Base-by-base conservation (phyloP, 768 basidiomycete genomes). In the Russula earlei region DNA sequence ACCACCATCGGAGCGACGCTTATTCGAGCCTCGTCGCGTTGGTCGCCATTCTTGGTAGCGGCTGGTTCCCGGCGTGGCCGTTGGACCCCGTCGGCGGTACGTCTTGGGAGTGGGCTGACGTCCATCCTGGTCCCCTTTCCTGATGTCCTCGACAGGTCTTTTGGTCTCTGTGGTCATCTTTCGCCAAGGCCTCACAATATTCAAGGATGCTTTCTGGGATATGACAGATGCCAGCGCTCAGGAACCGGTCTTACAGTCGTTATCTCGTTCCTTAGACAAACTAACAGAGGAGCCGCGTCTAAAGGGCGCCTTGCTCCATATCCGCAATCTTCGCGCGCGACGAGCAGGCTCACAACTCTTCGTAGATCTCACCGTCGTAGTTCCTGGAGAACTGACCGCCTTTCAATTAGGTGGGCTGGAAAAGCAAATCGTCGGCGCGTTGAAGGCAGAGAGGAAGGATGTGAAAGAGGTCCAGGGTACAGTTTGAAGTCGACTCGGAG, bases 1-100 rank as follows among this genome's bases (percentile, higher is more conserved):
- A 93, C 54, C 95, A 98, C 68, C 96, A 99, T 71, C 81, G 96
- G n/a, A 93, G 90, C 61, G 96, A 99, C 68, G 92, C 91, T 6
- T 91, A 93, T 66, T 93, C 92, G 3, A 94, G 92, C 63, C 63
- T 86, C 47, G 91, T 99, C 52, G 92, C 94, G 11, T 80, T 98
- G 53, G 78, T 87, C 44, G 94, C 95, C 15, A 99, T 99, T 65
- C 71, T 98, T 8, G 92, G 94, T 12, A 90, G 85, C 10, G 89
- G 89, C 75, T 75, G 82, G 62, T 87, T 88, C 68, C 92, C 93
- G 15, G 75, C 80, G n/a, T 66, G 90, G 52, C 88, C 96, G 55
- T 74, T 98, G 36, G 96, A 99, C 67, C 94, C 96, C 9, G 77
- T 99, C 34, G 96, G 96, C 60, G 95, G 95, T 83, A 64, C 68